Base-by-base conservation (phyloP, 176 grass and related monocot species). In the Oryza officinalis region DNA sequence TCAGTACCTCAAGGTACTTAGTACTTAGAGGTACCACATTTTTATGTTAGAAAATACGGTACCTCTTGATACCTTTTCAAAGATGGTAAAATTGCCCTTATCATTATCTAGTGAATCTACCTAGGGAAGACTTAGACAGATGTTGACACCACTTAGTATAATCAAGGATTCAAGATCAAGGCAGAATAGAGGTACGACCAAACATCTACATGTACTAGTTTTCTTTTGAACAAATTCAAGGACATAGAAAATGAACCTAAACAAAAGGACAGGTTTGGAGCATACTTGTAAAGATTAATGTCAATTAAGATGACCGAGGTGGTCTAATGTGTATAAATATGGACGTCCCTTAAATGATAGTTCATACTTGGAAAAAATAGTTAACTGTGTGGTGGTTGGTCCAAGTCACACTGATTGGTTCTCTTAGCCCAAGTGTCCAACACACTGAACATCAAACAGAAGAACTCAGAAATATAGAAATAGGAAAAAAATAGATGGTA, bases 231-330 rank as follows among this genome's bases (percentile, higher is more conserved):
- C 20, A 57, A 57, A 57, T 6, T n/a, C 6, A 46, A 65, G 25
- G 13, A 64, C 60, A 78, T 27, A 38, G 25, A 15, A 78, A 77
- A 45, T 45, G n/a, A n/a, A 77, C 22, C 13, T 15, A 77, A 76
- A 76, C 4, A 75, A 57, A 75, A 15, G 27, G 63, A 20, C 60
- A 78, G 15, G 25, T 65, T 30, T 46, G 25, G 72, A 32, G 47
- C 46, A 75, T 33, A 57, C 28, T 75, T 10, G 15, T 50, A 6
- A 31, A 20, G 17, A 31, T 50, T 57, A n/a, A 57, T 20, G 8
- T 32, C 72, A 63, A 2, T 74, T 52, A 52, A 74, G 2, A 74
- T 37, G 20, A 22, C 52, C 20, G 18, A 22, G 20, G 14, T 57
- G 52, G 7, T 57, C 47, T 57, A 57, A 61, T 14, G 26, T 78